phyloP scores from a whole-genome alignment of 768 basidiomycete species.

The Amanita brunnescens region DNA sequence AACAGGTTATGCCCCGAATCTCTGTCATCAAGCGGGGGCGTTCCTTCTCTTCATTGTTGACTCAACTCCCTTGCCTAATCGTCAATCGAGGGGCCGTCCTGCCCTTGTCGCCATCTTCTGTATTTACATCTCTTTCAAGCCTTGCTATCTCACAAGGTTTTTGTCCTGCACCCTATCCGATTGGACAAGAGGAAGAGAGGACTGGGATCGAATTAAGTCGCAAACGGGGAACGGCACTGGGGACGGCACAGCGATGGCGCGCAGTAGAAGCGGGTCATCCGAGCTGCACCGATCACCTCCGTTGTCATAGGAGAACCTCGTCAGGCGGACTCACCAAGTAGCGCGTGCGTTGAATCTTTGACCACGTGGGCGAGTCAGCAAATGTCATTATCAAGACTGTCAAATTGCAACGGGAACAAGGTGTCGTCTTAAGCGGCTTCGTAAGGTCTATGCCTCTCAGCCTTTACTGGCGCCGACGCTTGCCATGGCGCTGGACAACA shows the following conservation, averaged over 20 bases:
- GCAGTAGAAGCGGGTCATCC: conserved; percentile 31
- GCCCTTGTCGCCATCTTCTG: conserved; percentile 79
- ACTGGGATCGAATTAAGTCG: conserved; percentile 77
- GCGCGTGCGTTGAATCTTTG: too few species aligned
- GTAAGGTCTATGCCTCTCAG: conserved; percentile 61
- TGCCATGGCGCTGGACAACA: conserved; percentile 85
- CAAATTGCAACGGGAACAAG: conserved; percentile 16
- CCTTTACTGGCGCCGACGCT: conserved; percentile 38
- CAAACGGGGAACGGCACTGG: conserved; percentile 30
- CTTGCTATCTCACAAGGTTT: conserved; percentile 29
- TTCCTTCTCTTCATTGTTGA: conserved; percentile 37
- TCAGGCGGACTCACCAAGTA: too few species aligned
- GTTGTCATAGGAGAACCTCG: too few species aligned
- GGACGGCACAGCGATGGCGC: conserved; percentile 23
- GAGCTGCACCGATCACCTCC: conserved; percentile 30
- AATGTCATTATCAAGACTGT: too few species aligned
- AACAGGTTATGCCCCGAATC: conserved; percentile 51
- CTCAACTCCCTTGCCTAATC: conserved; percentile 29
- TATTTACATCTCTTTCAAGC: conserved; percentile 41
- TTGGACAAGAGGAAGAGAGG: conserved; percentile 27
- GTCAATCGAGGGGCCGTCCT: conserved; percentile 64
- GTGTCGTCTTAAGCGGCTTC: conserved; percentile 40
- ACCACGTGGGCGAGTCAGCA: too few species aligned
- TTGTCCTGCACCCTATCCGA: neutral
- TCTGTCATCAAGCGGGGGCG: conserved; percentile 17